These are phyloP conservation scores for Macadamia integrifolia DNA, from an alignment of 164 flowering plant genomes.

Conservation along the genomic window DNA sequence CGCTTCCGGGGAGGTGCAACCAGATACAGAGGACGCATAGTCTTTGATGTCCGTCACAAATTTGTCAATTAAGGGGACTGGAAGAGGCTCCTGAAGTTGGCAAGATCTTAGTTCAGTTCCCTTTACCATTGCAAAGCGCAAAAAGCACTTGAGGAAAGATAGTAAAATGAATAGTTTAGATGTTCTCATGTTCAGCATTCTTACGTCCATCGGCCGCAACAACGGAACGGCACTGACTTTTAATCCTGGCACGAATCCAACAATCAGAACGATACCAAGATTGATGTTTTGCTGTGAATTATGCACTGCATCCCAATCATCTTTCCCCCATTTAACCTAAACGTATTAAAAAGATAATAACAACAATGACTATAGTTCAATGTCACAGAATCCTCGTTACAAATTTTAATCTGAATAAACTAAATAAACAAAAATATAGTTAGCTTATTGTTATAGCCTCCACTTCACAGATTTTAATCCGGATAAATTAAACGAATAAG, in stretches of 20 bases:
- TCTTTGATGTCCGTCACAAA: constrained; percentile 49
- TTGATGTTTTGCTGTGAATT: constrained; percentile 6
- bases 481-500: not conserved
- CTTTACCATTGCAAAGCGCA: not conserved
- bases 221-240: constrained; percentile 49
- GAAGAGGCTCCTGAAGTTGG: constrained; percentile 21
- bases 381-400: not conserved
- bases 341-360: not conserved
- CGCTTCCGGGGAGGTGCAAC: constrained; percentile 40
- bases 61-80: constrained; percentile 23
- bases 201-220: constrained; percentile 21
- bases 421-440: not conserved
- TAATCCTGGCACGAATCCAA: constrained; percentile 70
- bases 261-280: constrained; percentile 41
- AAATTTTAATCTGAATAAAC: not conserved
- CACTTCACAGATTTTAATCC: not conserved
- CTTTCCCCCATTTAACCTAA: constrained; percentile 35
- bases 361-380: too few relatives aligned
- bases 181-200: not conserved
- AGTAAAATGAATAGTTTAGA: not conserved
- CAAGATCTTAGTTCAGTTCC: constrained; percentile 4
- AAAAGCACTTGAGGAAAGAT: not conserved
- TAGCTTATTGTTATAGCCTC: too few relatives aligned
- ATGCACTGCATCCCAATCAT: constrained; percentile 3
- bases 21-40: constrained; percentile 43